A percentile compares a stretch with the other conserved stretches of the same genome.
phyloP scores from a whole-genome alignment of 2,329 filamentous ascomycete genomes.

The Fusarium sp. region DNA sequence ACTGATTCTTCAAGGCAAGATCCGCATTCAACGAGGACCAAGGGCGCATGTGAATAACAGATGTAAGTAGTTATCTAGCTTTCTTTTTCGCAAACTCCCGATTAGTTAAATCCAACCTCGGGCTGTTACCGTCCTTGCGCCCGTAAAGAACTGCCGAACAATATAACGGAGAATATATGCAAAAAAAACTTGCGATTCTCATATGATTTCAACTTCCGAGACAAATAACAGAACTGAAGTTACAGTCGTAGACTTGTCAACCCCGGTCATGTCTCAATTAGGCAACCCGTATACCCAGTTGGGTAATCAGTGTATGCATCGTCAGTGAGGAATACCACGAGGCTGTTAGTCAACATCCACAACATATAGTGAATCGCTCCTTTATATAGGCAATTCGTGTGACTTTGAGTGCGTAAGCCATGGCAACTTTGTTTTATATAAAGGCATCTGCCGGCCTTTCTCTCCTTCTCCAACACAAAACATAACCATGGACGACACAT shows the following conservation, averaged over 20 bases:
- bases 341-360: background rate
- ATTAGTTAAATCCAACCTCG: background rate
- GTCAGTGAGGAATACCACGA: constrained; percentile 3
- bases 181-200: background rate
- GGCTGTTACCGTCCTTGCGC: background rate
- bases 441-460: background rate
- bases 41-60: background rate
- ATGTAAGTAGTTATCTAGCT: background rate
- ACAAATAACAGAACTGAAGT: background rate
- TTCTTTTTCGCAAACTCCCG: background rate
- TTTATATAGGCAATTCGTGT: background rate
- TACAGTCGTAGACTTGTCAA: background rate
- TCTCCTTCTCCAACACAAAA: background rate
- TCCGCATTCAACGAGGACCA: background rate
- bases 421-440: background rate
- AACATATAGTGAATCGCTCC: background rate
- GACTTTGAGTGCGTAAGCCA: background rate
- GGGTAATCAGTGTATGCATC: constrained; percentile 45
- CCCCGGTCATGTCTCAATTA: constrained; percentile 13
- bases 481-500: constrained; percentile 16
- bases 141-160: background rate
- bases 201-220: background rate
- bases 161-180: background rate
- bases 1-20: background rate
- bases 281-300: constrained; percentile 42